A percentile compares a stretch with the other conserved stretches of the same genome.
These are phyloP conservation scores for Colletotrichum echinochloae DNA, from an alignment of 2,329 filamentous ascomycete species.

Conservation along the genomic window DNA sequence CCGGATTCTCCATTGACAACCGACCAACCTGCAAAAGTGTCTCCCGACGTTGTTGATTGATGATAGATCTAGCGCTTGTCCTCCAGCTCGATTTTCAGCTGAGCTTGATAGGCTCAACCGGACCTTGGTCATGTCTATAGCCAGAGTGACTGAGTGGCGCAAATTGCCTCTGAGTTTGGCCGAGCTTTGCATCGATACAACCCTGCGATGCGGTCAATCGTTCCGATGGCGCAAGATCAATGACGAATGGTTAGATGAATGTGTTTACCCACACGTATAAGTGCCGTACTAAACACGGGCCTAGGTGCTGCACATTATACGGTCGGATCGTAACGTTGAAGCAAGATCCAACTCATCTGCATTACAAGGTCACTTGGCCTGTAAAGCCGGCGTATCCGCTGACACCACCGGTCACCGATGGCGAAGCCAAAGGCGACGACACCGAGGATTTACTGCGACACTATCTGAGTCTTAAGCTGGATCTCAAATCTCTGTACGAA, in stretches of 20 bases:
- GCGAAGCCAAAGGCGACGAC: slow-evolving; percentile 66
- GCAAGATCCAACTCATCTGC: slow-evolving; percentile 82
- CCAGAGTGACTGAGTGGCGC: slow-evolving; percentile 80
- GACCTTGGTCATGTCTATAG: slow-evolving; percentile 49
- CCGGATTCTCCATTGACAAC: not conserved
- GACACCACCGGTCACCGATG: slow-evolving; percentile 26
- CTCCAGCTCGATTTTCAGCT: not conserved
- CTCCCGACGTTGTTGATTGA: not conserved
- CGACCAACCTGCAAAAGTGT: not conserved
- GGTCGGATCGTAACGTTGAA: slow-evolving; percentile 87
- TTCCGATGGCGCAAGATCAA: slow-evolving; percentile 93
- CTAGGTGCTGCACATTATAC: slow-evolving; percentile 83
- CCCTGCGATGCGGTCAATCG: slow-evolving; percentile 92
- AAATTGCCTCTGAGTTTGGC: slow-evolving; percentile 85
- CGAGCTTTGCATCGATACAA: slow-evolving; percentile 95
- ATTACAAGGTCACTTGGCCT: slow-evolving; percentile 81
- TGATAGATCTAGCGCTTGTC: not conserved
- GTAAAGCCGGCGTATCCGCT: slow-evolving; percentile 41
- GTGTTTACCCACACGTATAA: not conserved
- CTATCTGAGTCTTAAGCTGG: slow-evolving; percentile 88
- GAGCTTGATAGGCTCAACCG: not conserved
- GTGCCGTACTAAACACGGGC: not conserved
- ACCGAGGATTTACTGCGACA: slow-evolving; percentile 80
- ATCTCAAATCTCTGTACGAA: slow-evolving; percentile 80
- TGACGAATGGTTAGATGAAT: slow-evolving; percentile 77